These are phyloP conservation scores for Pseudozyma hubeiensis DNA, from an alignment of 1,284 basidiomycete species.

Conservation along the genomic window DNA sequence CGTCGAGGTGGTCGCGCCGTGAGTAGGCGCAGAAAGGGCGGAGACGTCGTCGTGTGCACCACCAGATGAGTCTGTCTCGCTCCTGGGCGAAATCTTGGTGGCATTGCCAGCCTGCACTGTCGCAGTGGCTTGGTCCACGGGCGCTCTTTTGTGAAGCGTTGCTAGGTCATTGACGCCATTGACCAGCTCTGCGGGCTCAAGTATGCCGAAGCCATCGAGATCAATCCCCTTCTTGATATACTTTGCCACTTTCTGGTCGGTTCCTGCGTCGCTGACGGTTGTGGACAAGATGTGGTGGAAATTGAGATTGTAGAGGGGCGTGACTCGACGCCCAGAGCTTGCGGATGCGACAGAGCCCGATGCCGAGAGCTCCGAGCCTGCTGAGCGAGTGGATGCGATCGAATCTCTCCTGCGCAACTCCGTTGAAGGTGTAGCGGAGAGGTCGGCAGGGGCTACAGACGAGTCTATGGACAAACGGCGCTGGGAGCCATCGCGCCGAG, in stretches of 20 bases:
- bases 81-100: slow-evolving; percentile 20
- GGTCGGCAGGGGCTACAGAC: slow-evolving; percentile 15
- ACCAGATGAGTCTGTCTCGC: slow-evolving; percentile 24
- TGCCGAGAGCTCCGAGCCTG: slow-evolving; percentile 34
- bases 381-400: slow-evolving; percentile 44
- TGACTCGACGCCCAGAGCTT: slow-evolving; percentile 75
- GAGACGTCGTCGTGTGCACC: slow-evolving; percentile 24
- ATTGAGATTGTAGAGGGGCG: slow-evolving; percentile 91
- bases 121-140: slow-evolving; percentile 6
- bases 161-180: slow-evolving; percentile 53
- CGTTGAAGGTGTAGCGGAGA: slow-evolving; percentile 5
- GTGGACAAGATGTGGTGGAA: slow-evolving; percentile 93
- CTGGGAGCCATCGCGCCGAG: slow-evolving; percentile 22
- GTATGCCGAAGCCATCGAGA: slow-evolving; percentile 67
- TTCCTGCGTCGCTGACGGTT: slow-evolving; percentile 88
- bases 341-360: slow-evolving; percentile 36
- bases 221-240: slow-evolving; percentile 81
- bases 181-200: slow-evolving; percentile 65
- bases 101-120: slow-evolving; percentile 11
- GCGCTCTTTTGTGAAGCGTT: slow-evolving; percentile 20
- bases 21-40: slow-evolving; percentile 32
- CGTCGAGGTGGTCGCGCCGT: slow-evolving; percentile 4
- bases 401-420: slow-evolving; percentile 49
- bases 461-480: slow-evolving; percentile 40
- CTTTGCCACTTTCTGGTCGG: slow-evolving; percentile 91